Conservation (phyloP, 1,139 yeast species). For the Saccharomyces hybrid region DNA sequence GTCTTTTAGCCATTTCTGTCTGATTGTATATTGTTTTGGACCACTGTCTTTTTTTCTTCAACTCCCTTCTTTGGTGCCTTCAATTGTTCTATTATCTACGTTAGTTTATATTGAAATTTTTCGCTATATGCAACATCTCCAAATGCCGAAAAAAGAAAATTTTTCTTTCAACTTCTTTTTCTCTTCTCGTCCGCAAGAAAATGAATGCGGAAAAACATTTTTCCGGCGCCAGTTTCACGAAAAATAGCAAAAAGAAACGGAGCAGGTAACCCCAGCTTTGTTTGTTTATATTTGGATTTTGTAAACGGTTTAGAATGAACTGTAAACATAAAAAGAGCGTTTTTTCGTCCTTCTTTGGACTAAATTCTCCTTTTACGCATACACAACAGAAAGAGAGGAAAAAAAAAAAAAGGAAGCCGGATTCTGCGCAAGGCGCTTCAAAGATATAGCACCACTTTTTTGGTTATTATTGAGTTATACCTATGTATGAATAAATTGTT, state of each 20-base stretch:
- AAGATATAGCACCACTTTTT: not conserved
- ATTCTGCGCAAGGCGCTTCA: not conserved
- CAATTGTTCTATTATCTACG: not conserved
- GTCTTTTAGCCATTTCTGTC: slow-evolving; percentile 61
- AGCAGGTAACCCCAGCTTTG: not conserved
- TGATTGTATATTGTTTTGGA: not conserved
- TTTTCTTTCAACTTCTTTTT: not conserved
- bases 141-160: not conserved
- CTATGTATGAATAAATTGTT: not conserved
- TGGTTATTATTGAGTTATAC: not conserved
- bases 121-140: not conserved
- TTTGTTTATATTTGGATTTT: not conserved
- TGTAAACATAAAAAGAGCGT: not conserved
- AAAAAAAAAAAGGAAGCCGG: not conserved
- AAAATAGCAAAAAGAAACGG: not conserved
- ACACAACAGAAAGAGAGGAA: not conserved
- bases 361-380: not conserved
- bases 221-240: not conserved
- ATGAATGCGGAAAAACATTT: not conserved
- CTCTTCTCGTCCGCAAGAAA: not conserved
- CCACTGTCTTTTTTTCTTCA: not conserved
- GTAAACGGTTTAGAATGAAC: not conserved
- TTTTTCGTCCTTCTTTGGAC: not conserved
- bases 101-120: not conserved
- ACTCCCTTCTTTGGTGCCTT: not conserved